phyloP scores from a whole-genome alignment of 345 rosid genomes.

The Leavenworthia alabamica region DNA sequence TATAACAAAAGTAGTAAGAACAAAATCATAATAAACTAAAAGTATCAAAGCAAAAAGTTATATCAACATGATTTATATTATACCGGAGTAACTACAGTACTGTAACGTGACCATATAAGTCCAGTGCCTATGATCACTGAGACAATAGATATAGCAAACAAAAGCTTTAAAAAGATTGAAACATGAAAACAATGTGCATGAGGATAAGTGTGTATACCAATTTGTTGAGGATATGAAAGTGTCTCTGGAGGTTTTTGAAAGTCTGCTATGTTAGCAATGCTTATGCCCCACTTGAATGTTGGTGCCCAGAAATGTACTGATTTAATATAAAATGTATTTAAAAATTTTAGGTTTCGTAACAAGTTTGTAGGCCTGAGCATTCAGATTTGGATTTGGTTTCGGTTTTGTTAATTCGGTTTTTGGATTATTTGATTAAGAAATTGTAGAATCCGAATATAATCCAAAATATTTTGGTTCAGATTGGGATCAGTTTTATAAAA shows the following conservation, averaged over 20 bases:
- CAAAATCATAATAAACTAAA: constrained; percentile 9
- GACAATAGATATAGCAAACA: not conserved
- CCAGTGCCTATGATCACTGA: constrained; percentile 70
- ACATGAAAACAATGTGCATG: too few species aligned
- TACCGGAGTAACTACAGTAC: constrained; percentile 75
- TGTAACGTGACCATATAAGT: constrained; percentile 66
- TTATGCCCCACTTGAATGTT: constrained; percentile 47
- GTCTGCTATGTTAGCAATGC: constrained; percentile 46
- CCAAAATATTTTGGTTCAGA: too few species aligned
- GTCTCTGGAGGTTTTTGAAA: constrained; percentile 43
- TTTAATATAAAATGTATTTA: not conserved
- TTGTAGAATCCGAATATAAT: too few species aligned
- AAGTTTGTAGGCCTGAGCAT: too few species aligned
- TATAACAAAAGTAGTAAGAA: too few species aligned
- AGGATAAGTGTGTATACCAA: constrained; percentile 30
- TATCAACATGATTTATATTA: too few species aligned
- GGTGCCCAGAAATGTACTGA: constrained; percentile 75
- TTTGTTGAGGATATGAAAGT: constrained; percentile 43
- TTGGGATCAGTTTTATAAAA: too few species aligned
- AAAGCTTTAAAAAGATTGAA: too few species aligned
- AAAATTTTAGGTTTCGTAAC: too few species aligned
- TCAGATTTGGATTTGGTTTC: too few species aligned
- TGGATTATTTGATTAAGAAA: too few species aligned
- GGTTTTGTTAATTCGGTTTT: too few species aligned
- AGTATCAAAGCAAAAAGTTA: not conserved